These are phyloP conservation scores for Arachis hypogaea DNA, from an alignment of 306 rosid species.

Conservation along the genomic window DNA sequence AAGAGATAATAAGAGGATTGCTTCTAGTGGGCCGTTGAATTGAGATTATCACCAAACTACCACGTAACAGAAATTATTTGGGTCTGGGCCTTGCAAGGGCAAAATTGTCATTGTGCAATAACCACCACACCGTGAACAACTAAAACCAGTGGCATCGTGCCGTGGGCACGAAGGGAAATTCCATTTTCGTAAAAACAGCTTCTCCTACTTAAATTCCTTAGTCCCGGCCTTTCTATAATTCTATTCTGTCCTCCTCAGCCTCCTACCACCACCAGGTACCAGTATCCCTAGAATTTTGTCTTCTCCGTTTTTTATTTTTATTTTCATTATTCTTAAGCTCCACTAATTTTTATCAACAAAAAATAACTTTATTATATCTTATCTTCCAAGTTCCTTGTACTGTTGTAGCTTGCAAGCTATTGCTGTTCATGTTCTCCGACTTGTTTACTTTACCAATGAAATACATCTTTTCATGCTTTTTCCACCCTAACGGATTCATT, in stretches of 20 bases:
- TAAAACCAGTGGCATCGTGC: background rate
- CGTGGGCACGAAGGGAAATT: background rate
- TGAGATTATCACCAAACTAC: too few species aligned
- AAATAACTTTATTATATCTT: background rate
- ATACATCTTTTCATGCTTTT: background rate
- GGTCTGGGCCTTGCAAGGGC: conserved; percentile 7
- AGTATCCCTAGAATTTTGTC: background rate
- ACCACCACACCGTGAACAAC: background rate
- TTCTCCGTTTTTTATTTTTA: background rate
- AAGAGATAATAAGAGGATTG: too few species aligned
- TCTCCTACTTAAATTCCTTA: background rate
- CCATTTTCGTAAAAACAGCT: conserved; percentile 21
- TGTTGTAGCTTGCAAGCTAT: background rate
- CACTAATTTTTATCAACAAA: background rate
- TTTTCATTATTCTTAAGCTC: background rate
- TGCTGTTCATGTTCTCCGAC: background rate
- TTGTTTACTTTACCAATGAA: conserved; percentile 11
- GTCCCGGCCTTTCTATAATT: background rate
- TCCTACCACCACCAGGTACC: conserved; percentile 10
- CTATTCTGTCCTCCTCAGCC: background rate
- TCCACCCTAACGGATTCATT: background rate
- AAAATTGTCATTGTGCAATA: conserved; percentile 1
- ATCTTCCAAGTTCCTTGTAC: background rate
- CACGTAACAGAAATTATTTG: background rate
- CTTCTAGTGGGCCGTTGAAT: too few species aligned